Evolutionary conservation across 2,329 filamentous ascomycete genomes (phyloP).

Genomic region (Phoma sp.): DNA sequence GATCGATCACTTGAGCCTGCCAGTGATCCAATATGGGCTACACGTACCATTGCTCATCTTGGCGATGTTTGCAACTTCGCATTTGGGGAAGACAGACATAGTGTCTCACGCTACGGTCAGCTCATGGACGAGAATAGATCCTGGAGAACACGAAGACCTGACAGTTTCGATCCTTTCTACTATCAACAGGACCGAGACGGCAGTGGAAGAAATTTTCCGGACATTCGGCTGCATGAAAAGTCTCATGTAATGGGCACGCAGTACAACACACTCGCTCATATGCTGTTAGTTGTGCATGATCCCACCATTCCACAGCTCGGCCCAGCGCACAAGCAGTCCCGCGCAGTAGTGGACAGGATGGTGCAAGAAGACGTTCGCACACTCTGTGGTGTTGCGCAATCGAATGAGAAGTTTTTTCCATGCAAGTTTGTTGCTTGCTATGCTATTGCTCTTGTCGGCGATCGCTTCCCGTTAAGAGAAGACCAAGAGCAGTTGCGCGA

Average conservation of each 20-base stretch:
- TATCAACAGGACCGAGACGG: conserved; percentile 41
- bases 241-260: conserved; percentile 43
- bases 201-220: conserved; percentile 44
- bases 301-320: conserved; percentile 47
- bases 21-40: conserved; percentile 52
- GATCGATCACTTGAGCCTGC: conserved; percentile 50
- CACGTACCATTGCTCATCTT: conserved; percentile 49
- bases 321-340: conserved; percentile 41
- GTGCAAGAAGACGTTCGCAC: conserved; percentile 45
- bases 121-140: conserved; percentile 45
- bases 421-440: conserved; percentile 47
- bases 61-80: conserved; percentile 48
- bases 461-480: conserved; percentile 39
- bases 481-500: conserved; percentile 42
- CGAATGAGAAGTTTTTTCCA: conserved; percentile 43
- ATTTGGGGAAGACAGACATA: conserved; percentile 44
- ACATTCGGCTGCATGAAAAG: conserved; percentile 45
- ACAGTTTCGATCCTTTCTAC: conserved; percentile 46
- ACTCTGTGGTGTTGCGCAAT: conserved; percentile 44
- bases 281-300: conserved; percentile 45
- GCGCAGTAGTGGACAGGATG: conserved; percentile 39
- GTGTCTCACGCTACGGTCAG: conserved; percentile 35
- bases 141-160: conserved; percentile 40
- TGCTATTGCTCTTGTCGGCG: conserved; percentile 43
- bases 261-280: conserved; percentile 46